phyloP scores from a whole-genome alignment of 2,329 filamentous ascomycete genomes.

The Stylonectria norvegica region DNA sequence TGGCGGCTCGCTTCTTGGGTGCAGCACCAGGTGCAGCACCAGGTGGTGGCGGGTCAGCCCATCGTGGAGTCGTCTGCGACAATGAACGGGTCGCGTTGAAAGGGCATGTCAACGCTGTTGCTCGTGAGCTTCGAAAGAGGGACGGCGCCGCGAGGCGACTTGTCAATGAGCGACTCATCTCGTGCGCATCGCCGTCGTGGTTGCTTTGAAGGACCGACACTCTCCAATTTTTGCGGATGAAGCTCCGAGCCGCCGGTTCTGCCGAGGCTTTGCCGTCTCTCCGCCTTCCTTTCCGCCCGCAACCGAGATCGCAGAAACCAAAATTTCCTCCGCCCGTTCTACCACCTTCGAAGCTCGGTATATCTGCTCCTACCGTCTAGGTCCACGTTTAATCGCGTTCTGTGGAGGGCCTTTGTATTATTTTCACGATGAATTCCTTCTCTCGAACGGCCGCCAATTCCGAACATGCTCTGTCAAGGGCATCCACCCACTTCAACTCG shows the following conservation, averaged over 20 bases:
- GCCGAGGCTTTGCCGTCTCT: constrained; percentile 35
- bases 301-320: constrained; percentile 38
- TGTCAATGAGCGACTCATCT: constrained; percentile 44
- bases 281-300: constrained; percentile 33
- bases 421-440: constrained; percentile 45
- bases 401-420: constrained; percentile 27
- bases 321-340: constrained; percentile 35
- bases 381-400: constrained; percentile 24
- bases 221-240: constrained; percentile 26
- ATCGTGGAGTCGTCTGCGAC: constrained; percentile 36
- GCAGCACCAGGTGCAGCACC: too few relatives aligned
- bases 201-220: constrained; percentile 14
- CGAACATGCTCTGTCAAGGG: constrained; percentile 41
- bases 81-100: constrained; percentile 33
- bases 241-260: constrained; percentile 13
- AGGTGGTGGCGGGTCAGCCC: constrained; percentile 23
- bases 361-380: constrained; percentile 25
- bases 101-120: constrained; percentile 17
- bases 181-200: constrained; percentile 28
- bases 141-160: constrained; percentile 43
- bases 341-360: constrained; percentile 25
- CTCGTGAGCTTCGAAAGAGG: constrained; percentile 28
- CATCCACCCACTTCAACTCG: constrained; percentile 36
- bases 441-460: constrained; percentile 42
- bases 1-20: constrained; percentile 20